Evolutionary conservation across 2,329 filamentous ascomycete species (phyloP), one percentile per base, ranked within the genome.

Genomic region (Penicillium sp.): DNA sequence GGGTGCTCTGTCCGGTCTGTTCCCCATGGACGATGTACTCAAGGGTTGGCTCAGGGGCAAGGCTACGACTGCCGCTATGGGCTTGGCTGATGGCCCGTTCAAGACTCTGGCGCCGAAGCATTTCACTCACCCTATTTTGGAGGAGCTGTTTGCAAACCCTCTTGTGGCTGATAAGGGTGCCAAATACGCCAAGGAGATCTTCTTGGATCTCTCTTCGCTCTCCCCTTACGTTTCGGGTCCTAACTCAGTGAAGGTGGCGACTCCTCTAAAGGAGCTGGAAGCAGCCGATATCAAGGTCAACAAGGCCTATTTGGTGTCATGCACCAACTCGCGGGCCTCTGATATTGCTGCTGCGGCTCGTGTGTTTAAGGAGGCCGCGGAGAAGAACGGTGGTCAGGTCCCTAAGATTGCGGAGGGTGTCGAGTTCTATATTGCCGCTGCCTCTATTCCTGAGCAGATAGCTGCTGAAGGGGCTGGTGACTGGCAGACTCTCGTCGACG

Each of bases 231-330:
- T 96, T 7, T 77, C 89, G 0, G 90, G 91, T 0, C 91, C 91
- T 1, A 95, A 96, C 68, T 90, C 86, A 0, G 88, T 95, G 58
- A 96, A 96, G 66, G 71, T 95, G 0, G 81, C 85, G 0, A 94
- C 83, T 0, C 87, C 91, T 0, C 66, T 97, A 1, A 69, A 73
- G 4, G 80, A 91, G 20, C 78, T 97, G 1, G 84, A 84, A 54
- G 60, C 77, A 0, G 74, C 91, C 59, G 70, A 86, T 49, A 94
- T 97, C 62, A 76, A 79, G 33, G 67, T 97, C 15, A 70, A 96
- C 71, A 88, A 86, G 60, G 89, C 87, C 0, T 96, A 95, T 62
- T 73, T 96, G 0, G 84, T 96, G 0, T 89, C 84, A 0, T 97
- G 91, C 72, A 97, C 91, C 4, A 96, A 96, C 68, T 83, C 80